These are phyloP conservation scores for Inga leiocalycina DNA, from an alignment of 306 rosid species.

Conservation along the genomic window DNA sequence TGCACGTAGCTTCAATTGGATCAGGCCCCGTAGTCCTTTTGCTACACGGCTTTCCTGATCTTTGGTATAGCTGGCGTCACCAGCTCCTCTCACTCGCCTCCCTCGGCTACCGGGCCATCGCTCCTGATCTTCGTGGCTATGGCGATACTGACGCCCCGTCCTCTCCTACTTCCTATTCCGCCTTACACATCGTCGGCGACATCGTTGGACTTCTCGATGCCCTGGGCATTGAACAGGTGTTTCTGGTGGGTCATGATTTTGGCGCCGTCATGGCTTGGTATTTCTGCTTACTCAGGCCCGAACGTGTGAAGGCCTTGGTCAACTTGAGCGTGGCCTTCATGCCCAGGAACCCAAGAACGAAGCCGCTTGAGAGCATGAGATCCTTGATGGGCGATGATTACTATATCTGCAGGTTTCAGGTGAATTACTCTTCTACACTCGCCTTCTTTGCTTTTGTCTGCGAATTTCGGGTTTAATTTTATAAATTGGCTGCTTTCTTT, in stretches of 20 bases:
- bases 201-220: constrained; percentile 66
- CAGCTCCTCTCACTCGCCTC: constrained; percentile 69
- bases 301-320: constrained; percentile 68
- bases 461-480: neutral
- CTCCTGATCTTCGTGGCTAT: constrained; percentile 76
- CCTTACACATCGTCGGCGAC: constrained; percentile 61
- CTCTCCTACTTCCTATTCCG: constrained; percentile 50
- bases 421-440: neutral
- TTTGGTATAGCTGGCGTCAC: constrained; percentile 82
- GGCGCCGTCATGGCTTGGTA: constrained; percentile 71
- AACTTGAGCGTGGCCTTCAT: constrained; percentile 57
- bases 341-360: constrained; percentile 45
- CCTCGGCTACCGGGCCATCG: constrained; percentile 68
- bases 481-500: neutral
- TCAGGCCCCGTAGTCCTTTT: constrained; percentile 63
- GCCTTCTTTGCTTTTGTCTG: neutral
- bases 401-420: constrained; percentile 77
- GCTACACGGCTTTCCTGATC: constrained; percentile 77
- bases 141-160: constrained; percentile 77
- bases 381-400: constrained; percentile 55
- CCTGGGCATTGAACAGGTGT: constrained; percentile 51
- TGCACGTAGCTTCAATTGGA: constrained; percentile 75
- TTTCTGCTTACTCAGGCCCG: constrained; percentile 61
- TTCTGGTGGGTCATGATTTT: constrained; percentile 75
- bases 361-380: constrained; percentile 42